Evolutionary conservation across 345 rosid species (phyloP).

Genomic region (Viola odorata): DNA sequence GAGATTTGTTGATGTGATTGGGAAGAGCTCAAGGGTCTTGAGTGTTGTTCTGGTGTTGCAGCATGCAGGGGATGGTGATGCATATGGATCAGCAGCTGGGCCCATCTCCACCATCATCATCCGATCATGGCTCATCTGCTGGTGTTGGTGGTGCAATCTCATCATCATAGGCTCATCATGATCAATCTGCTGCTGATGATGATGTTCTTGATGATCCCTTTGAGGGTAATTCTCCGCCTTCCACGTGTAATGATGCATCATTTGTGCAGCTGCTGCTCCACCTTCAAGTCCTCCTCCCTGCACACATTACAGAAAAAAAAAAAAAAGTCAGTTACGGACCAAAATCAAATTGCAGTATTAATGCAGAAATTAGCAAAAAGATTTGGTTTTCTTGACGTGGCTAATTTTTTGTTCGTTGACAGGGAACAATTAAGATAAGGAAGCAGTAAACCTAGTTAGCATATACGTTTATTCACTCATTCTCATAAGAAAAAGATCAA

Average conservation of each 20-base stretch:
- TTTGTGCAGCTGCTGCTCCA: conserved; percentile 19
- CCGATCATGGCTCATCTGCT: conserved; percentile 32
- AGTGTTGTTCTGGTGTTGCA: conserved; percentile 34
- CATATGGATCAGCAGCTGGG: conserved; percentile 6
- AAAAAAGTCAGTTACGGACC: too few species aligned
- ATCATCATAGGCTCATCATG: conserved; percentile 7
- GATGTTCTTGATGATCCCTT: conserved; percentile 1
- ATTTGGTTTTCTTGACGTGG: too few species aligned
- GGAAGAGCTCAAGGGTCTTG: conserved; percentile 87
- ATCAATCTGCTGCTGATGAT: neutral
- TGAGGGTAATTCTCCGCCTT: conserved; percentile 25
- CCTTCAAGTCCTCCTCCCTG: conserved; percentile 33
- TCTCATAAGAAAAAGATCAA: too few species aligned
- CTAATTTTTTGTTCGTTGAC: too few species aligned
- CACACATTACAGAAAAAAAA: conserved; percentile 1
- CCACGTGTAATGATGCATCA: conserved; percentile 25
- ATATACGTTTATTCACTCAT: too few species aligned
- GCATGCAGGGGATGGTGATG: too few species aligned
- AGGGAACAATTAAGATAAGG: too few species aligned
- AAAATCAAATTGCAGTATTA: too few species aligned
- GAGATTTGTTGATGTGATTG: conserved; percentile 64
- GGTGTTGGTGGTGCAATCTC: conserved; percentile 25
- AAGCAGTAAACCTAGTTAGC: too few species aligned
- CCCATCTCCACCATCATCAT: conserved; percentile 51
- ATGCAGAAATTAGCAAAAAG: too few species aligned